Percentiles rank a stretch among this genome's conserved stretches.
Evolutionary conservation across 352 stramenopile species (phyloP).

Genomic region (Phytophthora meadii): DNA sequence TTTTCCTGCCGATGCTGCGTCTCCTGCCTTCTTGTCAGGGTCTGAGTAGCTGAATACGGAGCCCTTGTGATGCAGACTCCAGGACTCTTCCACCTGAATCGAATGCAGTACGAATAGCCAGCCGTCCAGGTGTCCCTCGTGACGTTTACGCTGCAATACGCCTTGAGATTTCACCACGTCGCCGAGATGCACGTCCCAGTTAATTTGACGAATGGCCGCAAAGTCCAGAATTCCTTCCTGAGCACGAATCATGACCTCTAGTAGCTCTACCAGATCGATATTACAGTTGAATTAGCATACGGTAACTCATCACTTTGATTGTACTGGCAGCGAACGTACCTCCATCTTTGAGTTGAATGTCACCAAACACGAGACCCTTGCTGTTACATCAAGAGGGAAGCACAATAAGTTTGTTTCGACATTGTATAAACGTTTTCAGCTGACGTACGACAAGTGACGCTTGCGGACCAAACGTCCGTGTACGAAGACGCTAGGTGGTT

Average conservation of each 20-base stretch:
- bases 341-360: conserved; percentile 73
- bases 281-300: no score
- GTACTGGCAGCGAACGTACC: no score
- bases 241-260: conserved; percentile 87
- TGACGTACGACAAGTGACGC: conserved; percentile 81
- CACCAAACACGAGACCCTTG: conserved; percentile 84
- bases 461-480: conserved; percentile 80
- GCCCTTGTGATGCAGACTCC: conserved; percentile 56
- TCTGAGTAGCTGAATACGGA: conserved; percentile 66
- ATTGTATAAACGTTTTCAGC: background rate
- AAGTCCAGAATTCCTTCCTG: conserved; percentile 61
- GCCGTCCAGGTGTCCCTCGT: conserved; percentile 26
- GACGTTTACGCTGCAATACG: conserved; percentile 50
- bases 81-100: conserved; percentile 62
- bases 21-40: background rate
- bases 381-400: conserved; percentile 27
- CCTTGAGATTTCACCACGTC: conserved; percentile 62
- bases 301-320: no score
- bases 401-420: no score
- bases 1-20: conserved; percentile 27
- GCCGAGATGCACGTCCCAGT: conserved; percentile 84
- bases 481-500: conserved; percentile 39
- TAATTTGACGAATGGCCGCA: conserved; percentile 71
- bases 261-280: conserved; percentile 43
- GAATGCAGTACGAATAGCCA: conserved; percentile 65